phyloP scores from a whole-genome alignment of 306 rosid genomes.

The Quercus berberidifolia region DNA sequence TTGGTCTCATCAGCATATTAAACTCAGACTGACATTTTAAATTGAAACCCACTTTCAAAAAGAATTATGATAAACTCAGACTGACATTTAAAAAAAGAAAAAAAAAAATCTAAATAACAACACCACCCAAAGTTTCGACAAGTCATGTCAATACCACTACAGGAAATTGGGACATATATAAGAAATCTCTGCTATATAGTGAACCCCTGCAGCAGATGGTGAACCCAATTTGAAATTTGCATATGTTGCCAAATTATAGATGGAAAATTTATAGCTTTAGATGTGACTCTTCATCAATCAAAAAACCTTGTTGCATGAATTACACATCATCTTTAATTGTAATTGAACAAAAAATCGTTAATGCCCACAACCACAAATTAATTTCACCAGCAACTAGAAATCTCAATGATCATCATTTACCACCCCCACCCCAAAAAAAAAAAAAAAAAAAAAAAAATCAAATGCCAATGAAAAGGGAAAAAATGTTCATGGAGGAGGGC shows the following conservation, averaged over 20 bases:
- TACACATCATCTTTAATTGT: not conserved
- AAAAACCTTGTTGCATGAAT: not conserved
- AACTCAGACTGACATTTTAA: not conserved
- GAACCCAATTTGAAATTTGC: not conserved
- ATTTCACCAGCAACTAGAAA: not conserved
- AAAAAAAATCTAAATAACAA: not conserved
- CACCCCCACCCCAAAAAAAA: too few relatives aligned
- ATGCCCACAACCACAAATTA: not conserved
- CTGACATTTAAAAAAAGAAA: not conserved
- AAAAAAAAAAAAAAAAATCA: not conserved
- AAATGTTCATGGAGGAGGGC: constrained; percentile 21
- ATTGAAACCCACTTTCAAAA: not conserved
- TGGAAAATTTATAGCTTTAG: not conserved
- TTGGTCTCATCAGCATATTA: not conserved
- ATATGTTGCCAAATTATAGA: not conserved
- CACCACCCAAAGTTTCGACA: not conserved
- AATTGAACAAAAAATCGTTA: not conserved
- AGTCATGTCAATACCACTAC: not conserved
- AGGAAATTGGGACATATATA: not conserved
- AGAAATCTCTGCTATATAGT: not conserved
- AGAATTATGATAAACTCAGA: not conserved
- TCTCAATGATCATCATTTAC: not conserved
- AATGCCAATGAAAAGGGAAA: not conserved
- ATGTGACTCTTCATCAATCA: not conserved
- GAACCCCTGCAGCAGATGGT: not conserved